Conservation (phyloP, 257 asterid species). For the Fraxinus pennsylvanica region DNA sequence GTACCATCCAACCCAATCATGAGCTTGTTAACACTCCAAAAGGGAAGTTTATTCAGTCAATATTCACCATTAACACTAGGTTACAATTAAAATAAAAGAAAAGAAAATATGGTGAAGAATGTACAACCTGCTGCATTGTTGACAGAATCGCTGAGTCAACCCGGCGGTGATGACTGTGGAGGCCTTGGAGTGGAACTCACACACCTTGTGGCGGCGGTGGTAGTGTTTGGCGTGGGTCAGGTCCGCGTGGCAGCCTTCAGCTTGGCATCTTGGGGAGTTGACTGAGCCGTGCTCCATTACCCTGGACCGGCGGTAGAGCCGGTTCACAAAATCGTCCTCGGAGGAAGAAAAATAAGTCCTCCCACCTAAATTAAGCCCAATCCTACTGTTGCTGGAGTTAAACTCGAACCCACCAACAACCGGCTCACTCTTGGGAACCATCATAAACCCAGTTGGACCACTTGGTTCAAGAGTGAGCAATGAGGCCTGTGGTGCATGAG, state of each 20-base stretch:
- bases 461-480: slow-evolving; percentile 63
- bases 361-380: slow-evolving; percentile 86
- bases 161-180: slow-evolving; percentile 53
- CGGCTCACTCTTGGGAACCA: slow-evolving; percentile 83
- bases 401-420: slow-evolving; percentile 43
- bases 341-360: slow-evolving; percentile 88
- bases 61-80: slow-evolving; percentile 1
- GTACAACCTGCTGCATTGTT: slow-evolving; percentile 89
- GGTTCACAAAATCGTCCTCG: slow-evolving; percentile 92
- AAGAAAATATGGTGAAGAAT: not conserved
- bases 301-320: slow-evolving; percentile 91
- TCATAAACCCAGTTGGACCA: slow-evolving; percentile 51
- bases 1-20: slow-evolving; percentile 51
- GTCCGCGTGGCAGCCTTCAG: slow-evolving; percentile 94
- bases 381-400: slow-evolving; percentile 45
- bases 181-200: slow-evolving; percentile 55
- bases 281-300: slow-evolving; percentile 68
- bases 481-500: slow-evolving; percentile 40
- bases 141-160: slow-evolving; percentile 43
- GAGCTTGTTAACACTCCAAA: slow-evolving; percentile 21
- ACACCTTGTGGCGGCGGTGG: slow-evolving; percentile 59
- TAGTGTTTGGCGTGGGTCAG: slow-evolving; percentile 89
- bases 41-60: slow-evolving; percentile 20
- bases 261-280: slow-evolving; percentile 82
- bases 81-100: not conserved